Evolutionary conservation across 225 moss, liverwort and hornwort species (phyloP), one percentile per base, ranked within the genome.

Genomic region (Sphagnum tenellum): DNA sequence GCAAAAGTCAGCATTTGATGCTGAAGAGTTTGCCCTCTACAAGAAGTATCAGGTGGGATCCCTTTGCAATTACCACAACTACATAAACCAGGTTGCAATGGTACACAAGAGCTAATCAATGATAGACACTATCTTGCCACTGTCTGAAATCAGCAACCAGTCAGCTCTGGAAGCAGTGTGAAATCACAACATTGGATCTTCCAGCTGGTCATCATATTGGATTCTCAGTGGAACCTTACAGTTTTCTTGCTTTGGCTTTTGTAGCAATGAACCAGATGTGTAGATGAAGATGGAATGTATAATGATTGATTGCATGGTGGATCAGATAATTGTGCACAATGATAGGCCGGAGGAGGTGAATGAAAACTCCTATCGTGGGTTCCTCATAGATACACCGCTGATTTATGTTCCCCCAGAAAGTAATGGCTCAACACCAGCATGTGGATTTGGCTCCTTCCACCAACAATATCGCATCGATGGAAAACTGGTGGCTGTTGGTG

Each of bases 391-490:
- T 66, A 67, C 89, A 48, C 98, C 98, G 13, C 81, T 93, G 49
- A 72, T 84, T 66, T 78, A 77, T 77, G 89, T 87, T 57, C 76
- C 89, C 47, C 87, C 98, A 52, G 79, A 79, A 73, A 72, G 70
- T 12, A 75, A 82, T 74, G 93, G 93, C 70, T 81, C 84, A 8
- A 90, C 90, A 45, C 90, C 98, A 62, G 61, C 73, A 50, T 90
- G 89, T 81, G 98, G 98, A 56, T 89, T 93, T 65, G 98, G 98
- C 72, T 99, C 98, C 45, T 99, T 99, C 69, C 98, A 99, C 73
- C 98, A 99, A 71, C 98, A 93, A 65, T 99, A 99, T 70, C 74
- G 74, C 61, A 76, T 99, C 47, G 80, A 89, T 71, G 98, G 93
- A 54, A 83, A 77, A 73, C 70, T 99, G 48, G 84, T 99, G 65